phyloP scores from a whole-genome alignment of 2,329 filamentous ascomycete species.

The Metarhizium guizhouense region DNA sequence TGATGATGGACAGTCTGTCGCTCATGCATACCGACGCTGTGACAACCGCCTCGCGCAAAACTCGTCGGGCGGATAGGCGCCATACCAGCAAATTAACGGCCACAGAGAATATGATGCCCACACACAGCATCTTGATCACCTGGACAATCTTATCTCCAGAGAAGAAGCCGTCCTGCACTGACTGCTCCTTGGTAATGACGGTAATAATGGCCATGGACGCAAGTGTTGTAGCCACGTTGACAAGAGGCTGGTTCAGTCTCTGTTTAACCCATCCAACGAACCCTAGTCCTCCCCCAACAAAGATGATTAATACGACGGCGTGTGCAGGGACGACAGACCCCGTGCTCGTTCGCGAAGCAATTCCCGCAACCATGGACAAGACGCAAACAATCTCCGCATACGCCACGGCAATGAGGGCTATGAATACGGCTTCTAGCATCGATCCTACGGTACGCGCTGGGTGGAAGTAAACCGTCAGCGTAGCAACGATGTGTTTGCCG shows the following conservation, averaged over 20 bases:
- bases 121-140: conserved; percentile 73
- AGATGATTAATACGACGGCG: conserved; percentile 69
- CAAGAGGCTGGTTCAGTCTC: conserved; percentile 65
- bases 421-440: conserved; percentile 77
- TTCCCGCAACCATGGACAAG: conserved; percentile 80
- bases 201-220: conserved; percentile 84
- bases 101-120: conserved; percentile 66
- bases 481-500: conserved; percentile 89
- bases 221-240: conserved; percentile 78
- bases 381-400: conserved; percentile 64
- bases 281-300: conserved; percentile 77
- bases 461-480: conserved; percentile 91
- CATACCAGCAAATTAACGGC: conserved; percentile 69
- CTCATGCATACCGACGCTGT: conserved; percentile 67
- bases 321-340: conserved; percentile 65
- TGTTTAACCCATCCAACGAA: conserved; percentile 86
- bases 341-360: conserved; percentile 62
- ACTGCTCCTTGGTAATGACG: conserved; percentile 82
- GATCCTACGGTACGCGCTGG: conserved; percentile 78
- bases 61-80: conserved; percentile 65
- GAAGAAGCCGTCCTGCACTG: conserved; percentile 73
- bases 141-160: conserved; percentile 74
- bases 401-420: conserved; percentile 67
- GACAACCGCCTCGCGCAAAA: conserved; percentile 63
- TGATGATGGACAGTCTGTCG: conserved; percentile 74